Evolutionary conservation across 768 basidiomycete genomes (phyloP).

Genomic region (Boletus tylopilopsis): DNA sequence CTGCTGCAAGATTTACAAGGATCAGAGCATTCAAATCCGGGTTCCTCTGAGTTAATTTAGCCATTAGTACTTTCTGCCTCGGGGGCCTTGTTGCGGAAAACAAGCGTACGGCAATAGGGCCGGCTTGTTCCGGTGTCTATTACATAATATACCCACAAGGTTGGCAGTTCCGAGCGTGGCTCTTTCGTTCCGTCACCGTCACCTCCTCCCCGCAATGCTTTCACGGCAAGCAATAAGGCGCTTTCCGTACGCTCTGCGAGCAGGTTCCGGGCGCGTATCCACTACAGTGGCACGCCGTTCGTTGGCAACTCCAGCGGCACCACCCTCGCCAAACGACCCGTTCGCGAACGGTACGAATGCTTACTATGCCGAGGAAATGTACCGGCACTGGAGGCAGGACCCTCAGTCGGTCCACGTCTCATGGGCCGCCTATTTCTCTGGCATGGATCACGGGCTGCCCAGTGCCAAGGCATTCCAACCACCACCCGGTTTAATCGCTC

Average conservation of each 20-base stretch:
- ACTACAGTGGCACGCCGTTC: constrained; percentile 26
- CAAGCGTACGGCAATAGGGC: not conserved
- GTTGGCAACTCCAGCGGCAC: constrained; percentile 45
- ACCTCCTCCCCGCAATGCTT: constrained; percentile 31
- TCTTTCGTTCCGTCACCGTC: not conserved
- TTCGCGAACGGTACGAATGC: constrained; percentile 95
- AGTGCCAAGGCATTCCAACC: constrained; percentile 81
- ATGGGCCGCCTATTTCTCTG: constrained; percentile 93
- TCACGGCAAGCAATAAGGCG: constrained; percentile 36
- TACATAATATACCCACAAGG: constrained; percentile 14
- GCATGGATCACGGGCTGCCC: constrained; percentile 82
- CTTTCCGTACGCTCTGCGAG: constrained; percentile 29
- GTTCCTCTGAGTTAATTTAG: not conserved
- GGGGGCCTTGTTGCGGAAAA: constrained; percentile 1
- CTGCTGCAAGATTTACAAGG: not conserved
- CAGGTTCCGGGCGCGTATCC: constrained; percentile 15
- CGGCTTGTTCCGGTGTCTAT: constrained; percentile 16
- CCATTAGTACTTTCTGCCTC: not conserved
- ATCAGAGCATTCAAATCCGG: constrained; percentile 1
- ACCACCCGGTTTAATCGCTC: constrained; percentile 69
- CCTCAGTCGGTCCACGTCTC: constrained; percentile 89
- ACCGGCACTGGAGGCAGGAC: constrained; percentile 86
- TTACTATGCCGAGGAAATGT: constrained; percentile 98
- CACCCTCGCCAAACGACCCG: constrained; percentile 74
- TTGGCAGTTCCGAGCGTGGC: not conserved